Evolutionary conservation across 371 early-diverging fungal genomes (phyloP), one percentile per base, ranked within the genome.

Genomic region (Enterospora canceri): DNA sequence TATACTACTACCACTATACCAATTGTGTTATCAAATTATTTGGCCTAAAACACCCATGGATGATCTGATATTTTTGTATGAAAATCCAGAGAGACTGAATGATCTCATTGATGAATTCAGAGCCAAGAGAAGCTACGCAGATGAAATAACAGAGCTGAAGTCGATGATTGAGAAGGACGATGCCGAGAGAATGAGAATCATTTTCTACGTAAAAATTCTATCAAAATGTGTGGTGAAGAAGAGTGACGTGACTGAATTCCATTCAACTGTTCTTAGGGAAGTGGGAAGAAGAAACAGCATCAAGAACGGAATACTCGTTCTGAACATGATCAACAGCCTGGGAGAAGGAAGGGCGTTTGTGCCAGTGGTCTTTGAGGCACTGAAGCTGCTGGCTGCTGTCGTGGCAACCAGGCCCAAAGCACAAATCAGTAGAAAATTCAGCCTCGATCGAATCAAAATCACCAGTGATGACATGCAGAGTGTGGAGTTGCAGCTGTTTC

Each of bases 401-500:
- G 12, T 3, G 31, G 15, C 4, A 56, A 15, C 23, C n/a, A 56
- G 8, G 29, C 29, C 21, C 59, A 33, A 15, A 29, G 29, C 4
- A 15, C 26, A 8, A 35, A 21, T 23, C 15, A 21, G 5, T 33
- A 3, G 8, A 34, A 29, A 26, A 60, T 62, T 15, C 18, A 5
- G 26, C 31, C 59, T 61, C 35, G 66, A 65, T 30, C 2, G 35
- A 48, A 5, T 65, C 2, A 21, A 54, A n/a, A 8, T 65, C 2
- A 24, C 19, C 35, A 31, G 4, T 21, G 66, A 65, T 49, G 56
- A 62, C 18, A 5, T 59, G 15, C 31, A 57, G 24, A 63, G 8
- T 58, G 56, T 61, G 28, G 66, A 61, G 35, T 47, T 65, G 29
- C 35, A 65, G 2, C 5, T 29, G 3, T 65, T 65, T 48, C 35